Percentiles rank a stretch among this genome's conserved stretches.
Conservation (phyloP, 441 rosid species). For the Erodium trifolium region DNA sequence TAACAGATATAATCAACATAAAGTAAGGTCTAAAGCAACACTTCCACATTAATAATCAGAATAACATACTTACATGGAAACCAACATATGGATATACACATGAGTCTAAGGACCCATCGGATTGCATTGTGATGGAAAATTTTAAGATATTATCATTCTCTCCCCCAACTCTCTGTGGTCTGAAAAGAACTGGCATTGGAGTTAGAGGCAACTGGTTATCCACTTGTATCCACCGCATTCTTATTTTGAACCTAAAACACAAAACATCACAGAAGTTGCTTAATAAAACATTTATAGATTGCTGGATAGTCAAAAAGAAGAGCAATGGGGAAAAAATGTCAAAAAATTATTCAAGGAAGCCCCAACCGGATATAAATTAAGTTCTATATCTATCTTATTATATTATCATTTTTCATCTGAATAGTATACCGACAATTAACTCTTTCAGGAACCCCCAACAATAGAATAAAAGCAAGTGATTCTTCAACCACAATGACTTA, state of each 20-base stretch:
- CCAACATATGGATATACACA: slow-evolving; percentile 83
- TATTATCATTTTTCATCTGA: not conserved
- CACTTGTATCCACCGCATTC: slow-evolving; percentile 80
- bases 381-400: not conserved
- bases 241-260: slow-evolving; percentile 66
- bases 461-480: not conserved
- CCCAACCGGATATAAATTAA: not conserved
- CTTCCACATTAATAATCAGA: slow-evolving; percentile 4
- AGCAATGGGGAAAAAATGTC: not conserved
- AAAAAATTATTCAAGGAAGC: not conserved
- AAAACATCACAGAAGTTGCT: not conserved
- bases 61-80: slow-evolving; percentile 45
- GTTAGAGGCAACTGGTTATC: slow-evolving; percentile 95
- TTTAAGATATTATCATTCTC: slow-evolving; percentile 65
- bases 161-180: slow-evolving; percentile 77
- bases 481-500: not conserved
- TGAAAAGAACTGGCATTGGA: slow-evolving; percentile 91
- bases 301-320: not conserved
- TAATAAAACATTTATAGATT: not conserved
- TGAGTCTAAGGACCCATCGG: slow-evolving; percentile 76
- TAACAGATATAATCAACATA: slow-evolving; percentile 18
- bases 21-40: not conserved
- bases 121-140: slow-evolving; percentile 69
- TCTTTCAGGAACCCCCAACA: not conserved
- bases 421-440: not conserved